These are phyloP conservation scores for Microdochium trichocladiopsis DNA, from an alignment of 2,329 filamentous ascomycete genomes.

Conservation along the genomic window DNA sequence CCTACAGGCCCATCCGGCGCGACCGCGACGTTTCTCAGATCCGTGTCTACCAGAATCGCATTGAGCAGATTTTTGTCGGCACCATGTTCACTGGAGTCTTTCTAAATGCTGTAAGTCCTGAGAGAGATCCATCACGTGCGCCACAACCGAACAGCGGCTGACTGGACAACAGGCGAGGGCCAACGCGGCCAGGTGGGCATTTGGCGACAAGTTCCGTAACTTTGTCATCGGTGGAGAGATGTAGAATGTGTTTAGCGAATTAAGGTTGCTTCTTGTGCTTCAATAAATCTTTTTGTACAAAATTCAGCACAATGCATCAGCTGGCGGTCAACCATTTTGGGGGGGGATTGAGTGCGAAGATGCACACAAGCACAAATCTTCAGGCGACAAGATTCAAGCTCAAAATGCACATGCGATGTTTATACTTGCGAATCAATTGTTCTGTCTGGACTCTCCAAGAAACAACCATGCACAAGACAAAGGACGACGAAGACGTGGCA, in stretches of 20 bases:
- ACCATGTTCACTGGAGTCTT: conserved; percentile 19
- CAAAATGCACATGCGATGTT: not conserved
- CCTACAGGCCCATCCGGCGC: conserved; percentile 17
- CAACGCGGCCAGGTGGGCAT: not conserved
- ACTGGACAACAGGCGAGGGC: not conserved
- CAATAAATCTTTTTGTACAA: not conserved
- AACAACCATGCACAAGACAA: not conserved
- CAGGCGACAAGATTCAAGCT: not conserved
- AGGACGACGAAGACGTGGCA: not conserved
- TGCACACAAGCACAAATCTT: not conserved
- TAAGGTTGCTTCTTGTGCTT: not conserved
- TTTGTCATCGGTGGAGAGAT: not conserved
- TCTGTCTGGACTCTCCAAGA: not conserved
- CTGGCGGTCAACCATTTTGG: not conserved
- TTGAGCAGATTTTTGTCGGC: conserved; percentile 14
- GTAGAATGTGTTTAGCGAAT: not conserved
- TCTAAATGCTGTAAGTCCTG: conserved; percentile 15
- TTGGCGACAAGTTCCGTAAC: not conserved
- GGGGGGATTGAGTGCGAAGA: not conserved
- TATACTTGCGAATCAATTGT: not conserved
- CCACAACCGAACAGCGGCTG: too few species aligned
- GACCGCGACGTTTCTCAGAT: conserved; percentile 11
- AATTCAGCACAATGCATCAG: not conserved
- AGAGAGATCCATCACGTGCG: too few species aligned
- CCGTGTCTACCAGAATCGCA: conserved; percentile 14